Evolutionary conservation across 2,329 filamentous ascomycete species (phyloP).

Genomic region (Chalara sp.): DNA sequence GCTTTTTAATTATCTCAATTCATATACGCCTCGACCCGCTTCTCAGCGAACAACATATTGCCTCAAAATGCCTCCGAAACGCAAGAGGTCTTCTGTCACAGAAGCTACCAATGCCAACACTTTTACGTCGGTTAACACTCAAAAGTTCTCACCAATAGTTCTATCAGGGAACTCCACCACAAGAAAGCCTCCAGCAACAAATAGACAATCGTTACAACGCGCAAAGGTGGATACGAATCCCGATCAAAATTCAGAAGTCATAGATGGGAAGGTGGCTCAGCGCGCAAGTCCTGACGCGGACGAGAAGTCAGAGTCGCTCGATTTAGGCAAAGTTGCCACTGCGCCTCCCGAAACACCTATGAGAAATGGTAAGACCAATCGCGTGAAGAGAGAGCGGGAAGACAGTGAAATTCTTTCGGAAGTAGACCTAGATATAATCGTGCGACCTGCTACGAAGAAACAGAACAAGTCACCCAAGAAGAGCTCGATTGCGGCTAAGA

Average conservation of each 20-base stretch:
- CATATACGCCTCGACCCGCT: too few relatives aligned
- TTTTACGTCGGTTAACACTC: conserved; percentile 4
- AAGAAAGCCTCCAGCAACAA: conserved; percentile 11
- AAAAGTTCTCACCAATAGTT: background rate
- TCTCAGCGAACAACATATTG: too few relatives aligned
- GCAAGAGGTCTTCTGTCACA: conserved; percentile 20
- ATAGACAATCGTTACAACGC: conserved; percentile 16
- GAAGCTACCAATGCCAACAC: background rate
- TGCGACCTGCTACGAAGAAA: conserved; percentile 16
- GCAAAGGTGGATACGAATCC: conserved; percentile 23
- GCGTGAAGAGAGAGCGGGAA: conserved; percentile 9
- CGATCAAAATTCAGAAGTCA: conserved; percentile 23
- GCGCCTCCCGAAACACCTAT: background rate
- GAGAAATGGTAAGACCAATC: conserved; percentile 2
- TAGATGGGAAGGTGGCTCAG: conserved; percentile 24
- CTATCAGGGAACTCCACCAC: background rate
- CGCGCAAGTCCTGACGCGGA: conserved; percentile 25
- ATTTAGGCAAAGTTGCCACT: conserved; percentile 10
- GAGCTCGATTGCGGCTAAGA: conserved; percentile 25
- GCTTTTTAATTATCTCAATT: too few relatives aligned
- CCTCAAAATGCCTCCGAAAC: conserved; percentile 22
- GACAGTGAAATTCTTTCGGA: conserved; percentile 16
- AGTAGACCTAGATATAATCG: conserved; percentile 1
- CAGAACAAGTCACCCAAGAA: conserved; percentile 22
- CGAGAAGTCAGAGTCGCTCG: conserved; percentile 20